phyloP scores from a whole-genome alignment of 2,329 filamentous ascomycete genomes.

The Lecanicillium sp. region DNA sequence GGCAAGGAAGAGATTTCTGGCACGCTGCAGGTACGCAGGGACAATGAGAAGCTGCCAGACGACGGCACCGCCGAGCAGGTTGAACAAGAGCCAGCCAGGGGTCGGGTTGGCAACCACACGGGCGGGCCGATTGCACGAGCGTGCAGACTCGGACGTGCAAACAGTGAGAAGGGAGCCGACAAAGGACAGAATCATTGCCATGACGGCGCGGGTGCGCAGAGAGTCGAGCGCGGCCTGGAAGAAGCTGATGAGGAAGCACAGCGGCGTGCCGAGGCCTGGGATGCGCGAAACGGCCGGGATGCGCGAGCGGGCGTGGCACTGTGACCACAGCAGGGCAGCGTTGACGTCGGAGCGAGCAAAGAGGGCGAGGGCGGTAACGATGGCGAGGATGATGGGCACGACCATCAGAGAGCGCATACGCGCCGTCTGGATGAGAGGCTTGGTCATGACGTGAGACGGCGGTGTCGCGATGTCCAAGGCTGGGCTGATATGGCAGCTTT shows the following conservation, averaged over 20 bases:
- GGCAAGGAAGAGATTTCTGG: conserved; percentile 26
- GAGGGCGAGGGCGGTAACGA: conserved; percentile 32
- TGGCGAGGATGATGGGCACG: conserved; percentile 37
- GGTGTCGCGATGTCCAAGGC: background rate
- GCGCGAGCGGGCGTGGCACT: conserved; percentile 41
- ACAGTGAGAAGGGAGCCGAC: conserved; percentile 40
- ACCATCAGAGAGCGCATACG: conserved; percentile 45
- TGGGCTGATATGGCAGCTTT: no score
- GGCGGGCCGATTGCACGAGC: conserved; percentile 30
- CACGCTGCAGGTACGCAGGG: conserved; percentile 38
- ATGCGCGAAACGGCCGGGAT: conserved; percentile 36
- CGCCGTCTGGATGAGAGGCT: conserved; percentile 6
- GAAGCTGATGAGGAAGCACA: conserved; percentile 44
- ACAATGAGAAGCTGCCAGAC: conserved; percentile 45
- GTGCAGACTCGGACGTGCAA: conserved; percentile 40
- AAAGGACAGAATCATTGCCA: conserved; percentile 35
- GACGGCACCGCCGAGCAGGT: conserved; percentile 39
- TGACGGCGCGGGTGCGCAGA: conserved; percentile 29
- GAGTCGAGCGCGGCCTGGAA: conserved; percentile 36
- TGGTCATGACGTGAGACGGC: background rate
- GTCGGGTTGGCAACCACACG: conserved; percentile 30
- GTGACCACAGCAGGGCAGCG: conserved; percentile 43
- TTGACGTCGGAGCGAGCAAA: conserved; percentile 42
- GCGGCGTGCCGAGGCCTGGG: conserved; percentile 35
- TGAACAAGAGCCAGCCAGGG: conserved; percentile 38